Evolutionary conservation across 768 basidiomycete species (phyloP), one percentile per base, ranked within the genome.

Genomic region (Dendrothele bispora): DNA sequence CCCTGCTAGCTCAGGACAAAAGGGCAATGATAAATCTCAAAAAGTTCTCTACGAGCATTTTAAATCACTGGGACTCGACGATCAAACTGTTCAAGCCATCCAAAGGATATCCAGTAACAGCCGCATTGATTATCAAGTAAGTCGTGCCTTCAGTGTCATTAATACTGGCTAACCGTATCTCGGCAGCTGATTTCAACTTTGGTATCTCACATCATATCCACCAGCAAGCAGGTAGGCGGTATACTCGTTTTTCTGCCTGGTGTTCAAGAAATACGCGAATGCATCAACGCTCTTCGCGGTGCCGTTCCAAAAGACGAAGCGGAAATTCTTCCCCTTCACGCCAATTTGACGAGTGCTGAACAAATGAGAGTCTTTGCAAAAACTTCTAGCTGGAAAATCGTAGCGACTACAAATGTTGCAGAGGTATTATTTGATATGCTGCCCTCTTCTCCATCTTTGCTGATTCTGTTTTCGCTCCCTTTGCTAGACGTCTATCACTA

Each of bases 171-270:
- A 43, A 48, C 45, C 38, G 15, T 39, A 56, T 12, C 11, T 8
- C 26, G 32, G 14, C 57, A 89, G 79, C 72, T 95, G 3, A 77
- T 95, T 30, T 80, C 83, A 6, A 69, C 79, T 0, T 70, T 88
- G 11, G 80, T 91, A 7, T 67, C 73, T 25, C 71, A 91, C 54
- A 85, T 93, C 47, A 62, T 84, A 12, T 61, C 68, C 5, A 78
- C 73, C 5, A 62, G 68, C 20, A 58, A 71, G 11, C 70, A 73
- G 24, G 65, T 61, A 7, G 87, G 83, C 2, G 92, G 86, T 5
- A 81, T 97, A 37, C 74, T 98, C 20, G 80, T 97, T 36, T 98
- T 98, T 67, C 72, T 94, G 46, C 83, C 91, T n/a, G 94, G 94
- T 62, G 86, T 92, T 2, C 88, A 87, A 64, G 90, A 93, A 59